Evolutionary conservation across 2,329 filamentous ascomycete species (phyloP).

Genomic region (Ophidiomyces ophidiicola): DNA sequence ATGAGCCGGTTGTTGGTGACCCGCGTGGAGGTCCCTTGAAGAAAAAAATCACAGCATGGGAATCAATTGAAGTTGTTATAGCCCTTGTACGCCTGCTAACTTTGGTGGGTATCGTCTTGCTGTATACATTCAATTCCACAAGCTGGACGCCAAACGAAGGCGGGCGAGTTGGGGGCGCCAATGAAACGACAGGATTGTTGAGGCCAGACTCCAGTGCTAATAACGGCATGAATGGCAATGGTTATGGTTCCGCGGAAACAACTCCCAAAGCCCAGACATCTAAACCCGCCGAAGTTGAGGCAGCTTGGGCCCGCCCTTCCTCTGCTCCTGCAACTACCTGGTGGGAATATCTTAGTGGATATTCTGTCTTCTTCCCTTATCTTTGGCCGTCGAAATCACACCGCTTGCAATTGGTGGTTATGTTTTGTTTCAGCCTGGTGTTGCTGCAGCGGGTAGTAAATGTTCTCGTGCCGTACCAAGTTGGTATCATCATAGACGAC

Average conservation of each 20-base stretch:
- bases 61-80: slow-evolving; percentile 37
- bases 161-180: slow-evolving; percentile 21
- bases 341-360: slow-evolving; percentile 91
- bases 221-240: slow-evolving; percentile 36
- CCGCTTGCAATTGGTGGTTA: slow-evolving; percentile 62
- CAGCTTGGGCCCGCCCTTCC: slow-evolving; percentile 79
- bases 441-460: slow-evolving; percentile 74
- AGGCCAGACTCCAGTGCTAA: slow-evolving; percentile 27
- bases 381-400: slow-evolving; percentile 81
- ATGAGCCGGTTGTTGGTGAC: slow-evolving; percentile 46
- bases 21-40: slow-evolving; percentile 33
- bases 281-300: slow-evolving; percentile 47
- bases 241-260: slow-evolving; percentile 40
- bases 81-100: slow-evolving; percentile 57
- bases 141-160: slow-evolving; percentile 34
- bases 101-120: slow-evolving; percentile 46
- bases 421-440: slow-evolving; percentile 71
- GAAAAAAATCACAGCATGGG: slow-evolving; percentile 32
- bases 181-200: slow-evolving; percentile 34
- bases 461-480: slow-evolving; percentile 68
- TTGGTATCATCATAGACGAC: slow-evolving; percentile 65
- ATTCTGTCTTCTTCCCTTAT: slow-evolving; percentile 89
- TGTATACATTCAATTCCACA: slow-evolving; percentile 44
- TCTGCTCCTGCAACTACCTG: slow-evolving; percentile 79
- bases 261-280: slow-evolving; percentile 32